These are phyloP conservation scores for Verticillium tricorpus DNA, from an alignment of 2,329 filamentous ascomycete genomes.

Conservation along the genomic window DNA sequence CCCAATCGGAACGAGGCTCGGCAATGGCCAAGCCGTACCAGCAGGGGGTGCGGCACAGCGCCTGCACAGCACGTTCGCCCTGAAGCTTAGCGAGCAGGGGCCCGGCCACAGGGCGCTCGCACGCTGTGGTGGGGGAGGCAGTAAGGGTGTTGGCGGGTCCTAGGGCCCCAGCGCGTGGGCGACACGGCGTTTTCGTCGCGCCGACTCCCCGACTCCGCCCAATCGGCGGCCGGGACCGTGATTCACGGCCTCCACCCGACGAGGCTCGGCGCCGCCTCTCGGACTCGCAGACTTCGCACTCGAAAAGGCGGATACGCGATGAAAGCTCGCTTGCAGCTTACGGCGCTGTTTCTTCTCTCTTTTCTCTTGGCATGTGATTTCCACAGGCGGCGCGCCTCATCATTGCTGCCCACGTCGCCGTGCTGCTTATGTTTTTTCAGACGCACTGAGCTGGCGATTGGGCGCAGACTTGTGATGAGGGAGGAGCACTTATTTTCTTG, in stretches of 20 bases:
- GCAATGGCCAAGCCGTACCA: not conserved
- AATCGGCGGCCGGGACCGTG: not conserved
- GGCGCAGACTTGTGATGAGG: too few species aligned
- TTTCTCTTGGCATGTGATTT: not conserved
- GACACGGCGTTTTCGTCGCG: not conserved
- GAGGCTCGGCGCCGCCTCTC: not conserved
- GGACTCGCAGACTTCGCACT: not conserved
- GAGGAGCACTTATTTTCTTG: too few species aligned
- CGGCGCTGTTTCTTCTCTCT: not conserved
- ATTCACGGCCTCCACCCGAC: not conserved
- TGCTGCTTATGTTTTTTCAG: too few species aligned
- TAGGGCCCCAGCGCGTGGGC: not conserved
- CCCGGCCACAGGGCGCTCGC: not conserved
- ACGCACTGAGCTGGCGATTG: not conserved
- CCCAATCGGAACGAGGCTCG: not conserved
- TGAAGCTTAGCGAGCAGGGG: not conserved
- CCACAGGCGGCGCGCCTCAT: not conserved
- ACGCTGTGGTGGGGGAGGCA: too few species aligned
- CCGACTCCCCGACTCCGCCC: not conserved
- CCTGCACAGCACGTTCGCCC: not conserved
- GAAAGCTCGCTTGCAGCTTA: not conserved
- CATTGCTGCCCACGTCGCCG: not conserved
- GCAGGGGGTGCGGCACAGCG: not conserved
- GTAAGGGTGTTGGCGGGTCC: too few species aligned
- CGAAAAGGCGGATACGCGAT: not conserved